Conservation (phyloP, 306 rosid genomes). For the Phaseolus lunatus region DNA sequence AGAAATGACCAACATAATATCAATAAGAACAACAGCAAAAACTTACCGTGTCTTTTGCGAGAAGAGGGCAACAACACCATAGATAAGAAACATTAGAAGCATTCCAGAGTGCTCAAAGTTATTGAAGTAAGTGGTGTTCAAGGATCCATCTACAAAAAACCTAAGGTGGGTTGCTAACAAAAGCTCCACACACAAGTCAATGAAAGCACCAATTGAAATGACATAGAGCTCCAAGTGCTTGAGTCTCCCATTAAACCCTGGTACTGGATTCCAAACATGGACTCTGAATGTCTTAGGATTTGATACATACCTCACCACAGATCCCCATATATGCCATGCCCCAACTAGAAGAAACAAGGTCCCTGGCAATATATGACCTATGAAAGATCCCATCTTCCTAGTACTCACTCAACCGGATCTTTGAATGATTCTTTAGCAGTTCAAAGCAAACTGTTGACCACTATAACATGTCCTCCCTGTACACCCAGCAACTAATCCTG, state of each 20-base stretch:
- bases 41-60: constrained; percentile 75
- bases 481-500: constrained; percentile 30
- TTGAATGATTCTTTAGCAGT: constrained; percentile 15
- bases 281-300: constrained; percentile 67
- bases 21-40: not conserved
- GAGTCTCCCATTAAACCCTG: constrained; percentile 70
- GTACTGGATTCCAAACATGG: constrained; percentile 77
- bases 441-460: constrained; percentile 23
- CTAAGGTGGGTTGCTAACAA: constrained; percentile 72
- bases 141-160: constrained; percentile 66
- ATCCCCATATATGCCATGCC: constrained; percentile 81
- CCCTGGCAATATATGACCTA: constrained; percentile 84
- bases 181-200: constrained; percentile 87
- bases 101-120: constrained; percentile 89
- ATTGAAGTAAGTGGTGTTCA: constrained; percentile 80
- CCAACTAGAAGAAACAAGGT: constrained; percentile 82
- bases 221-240: constrained; percentile 80
- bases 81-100: constrained; percentile 88
- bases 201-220: constrained; percentile 70
- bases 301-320: constrained; percentile 63
- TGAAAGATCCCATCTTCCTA: constrained; percentile 80
- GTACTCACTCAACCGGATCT: constrained; percentile 14
- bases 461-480: constrained; percentile 8
- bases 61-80: constrained; percentile 63
- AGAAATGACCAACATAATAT: not conserved